These are phyloP conservation scores for Dalbergia cochinchinensis DNA, from an alignment of 306 rosid species.

Conservation along the genomic window DNA sequence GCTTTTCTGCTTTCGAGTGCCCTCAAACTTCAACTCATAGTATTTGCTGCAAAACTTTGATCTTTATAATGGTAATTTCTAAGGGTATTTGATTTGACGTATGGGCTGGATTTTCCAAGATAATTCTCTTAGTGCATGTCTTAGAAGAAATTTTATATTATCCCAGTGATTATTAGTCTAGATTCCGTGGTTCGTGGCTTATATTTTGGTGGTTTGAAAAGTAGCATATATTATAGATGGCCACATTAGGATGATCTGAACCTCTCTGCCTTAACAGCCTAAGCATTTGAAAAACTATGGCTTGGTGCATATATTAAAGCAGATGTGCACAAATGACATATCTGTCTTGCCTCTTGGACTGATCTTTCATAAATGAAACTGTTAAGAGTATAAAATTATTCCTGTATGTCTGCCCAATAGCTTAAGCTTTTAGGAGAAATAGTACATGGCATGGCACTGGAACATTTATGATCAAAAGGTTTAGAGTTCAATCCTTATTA, in stretches of 20 bases:
- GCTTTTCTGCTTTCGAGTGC: background rate
- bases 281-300: conserved; percentile 1
- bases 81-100: background rate
- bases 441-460: no score
- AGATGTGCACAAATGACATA: background rate
- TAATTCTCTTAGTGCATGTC: conserved; percentile 11
- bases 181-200: conserved; percentile 12
- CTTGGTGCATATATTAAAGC: conserved; percentile 9
- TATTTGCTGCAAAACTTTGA: conserved; percentile 13
- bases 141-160: background rate
- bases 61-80: conserved; percentile 1
- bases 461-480: no score
- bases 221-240: background rate
- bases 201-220: background rate
- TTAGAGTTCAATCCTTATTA: no score
- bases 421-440: no score
- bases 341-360: background rate
- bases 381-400: background rate
- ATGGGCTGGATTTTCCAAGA: background rate
- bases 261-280: background rate
- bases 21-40: background rate
- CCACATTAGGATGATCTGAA: conserved; percentile 2
- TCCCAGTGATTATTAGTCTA: conserved; percentile 1
- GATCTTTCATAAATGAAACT: background rate
- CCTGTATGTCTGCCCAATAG: no score